These are phyloP conservation scores for Erodium moschatum DNA, from an alignment of 441 rosid genomes.

Conservation along the genomic window DNA sequence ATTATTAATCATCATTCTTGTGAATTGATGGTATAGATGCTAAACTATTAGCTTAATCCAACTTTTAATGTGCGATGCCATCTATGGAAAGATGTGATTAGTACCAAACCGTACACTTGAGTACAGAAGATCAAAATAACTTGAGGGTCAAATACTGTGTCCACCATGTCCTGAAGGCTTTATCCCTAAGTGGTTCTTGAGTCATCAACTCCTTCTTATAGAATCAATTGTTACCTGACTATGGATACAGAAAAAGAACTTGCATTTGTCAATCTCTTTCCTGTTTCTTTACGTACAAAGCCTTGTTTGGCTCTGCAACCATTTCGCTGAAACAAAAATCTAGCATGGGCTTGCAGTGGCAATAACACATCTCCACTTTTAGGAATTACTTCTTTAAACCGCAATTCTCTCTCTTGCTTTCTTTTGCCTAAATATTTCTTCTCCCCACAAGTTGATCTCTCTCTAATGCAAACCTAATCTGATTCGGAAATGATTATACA, in stretches of 20 bases:
- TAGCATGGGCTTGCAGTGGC: conserved; percentile 14
- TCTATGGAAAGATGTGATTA: not conserved
- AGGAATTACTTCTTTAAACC: no score
- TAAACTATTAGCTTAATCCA: not conserved
- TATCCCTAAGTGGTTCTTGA: conserved; percentile 40
- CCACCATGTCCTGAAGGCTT: not conserved
- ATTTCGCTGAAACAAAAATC: not conserved
- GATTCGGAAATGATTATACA: conserved; percentile 47
- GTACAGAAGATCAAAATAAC: not conserved
- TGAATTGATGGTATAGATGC: no score
- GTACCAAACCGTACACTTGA: not conserved
- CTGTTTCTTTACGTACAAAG: not conserved
- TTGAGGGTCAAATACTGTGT: conserved; percentile 1
- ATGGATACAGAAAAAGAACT: not conserved
- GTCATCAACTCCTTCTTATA: conserved; percentile 36
- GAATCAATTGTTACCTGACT: not conserved
- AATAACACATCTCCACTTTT: conserved; percentile 19
- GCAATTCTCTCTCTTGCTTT: no score
- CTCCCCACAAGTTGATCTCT: conserved; percentile 33
- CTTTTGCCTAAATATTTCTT: conserved; percentile 29
- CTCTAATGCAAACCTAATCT: conserved; percentile 42
- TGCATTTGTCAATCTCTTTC: not conserved
- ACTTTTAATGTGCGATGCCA: not conserved
- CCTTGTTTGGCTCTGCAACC: not conserved
- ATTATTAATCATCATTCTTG: no score